Evolutionary conservation across 2,329 filamentous ascomycete genomes (phyloP), one percentile per base, ranked within the genome.

Genomic region (Eurotiales sp.): DNA sequence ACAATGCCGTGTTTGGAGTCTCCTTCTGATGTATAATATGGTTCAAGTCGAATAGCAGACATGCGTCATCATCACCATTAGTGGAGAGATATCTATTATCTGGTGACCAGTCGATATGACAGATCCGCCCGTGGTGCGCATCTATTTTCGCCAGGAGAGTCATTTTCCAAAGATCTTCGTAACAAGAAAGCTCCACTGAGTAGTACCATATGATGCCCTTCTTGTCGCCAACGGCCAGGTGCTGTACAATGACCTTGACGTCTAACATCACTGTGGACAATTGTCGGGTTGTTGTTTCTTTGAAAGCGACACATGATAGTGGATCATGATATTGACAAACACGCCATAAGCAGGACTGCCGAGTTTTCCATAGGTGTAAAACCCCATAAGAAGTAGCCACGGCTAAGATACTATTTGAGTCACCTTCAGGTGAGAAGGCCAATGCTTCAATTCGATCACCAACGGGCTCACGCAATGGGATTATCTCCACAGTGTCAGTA

Each of bases 11-110:
- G 25, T 8, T 37, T 15, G 15, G 10, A 22, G 23, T 39, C 22
- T 44, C 32, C n/a, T 41, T 17, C n/a, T 47, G 43, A 4, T 30
- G 29, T 41, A 27, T 51, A 44, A 46, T 56, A 41, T 81, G 78
- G 43, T 79, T 76, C 2, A 81, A 79, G 48, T 91, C 82, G 66
- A 95, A 96, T 2, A 97, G 77, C 59, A 85, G 87, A 63, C 92
- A 95, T 3, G 84, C 70, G 63, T 97, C 96, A 73, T 99, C 93
- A 64, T 99, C 97, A 21, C 88, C 90, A 6, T 93, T 91, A 4
- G 88, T 90, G 12, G 89, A 90, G 65, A 99, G 91, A 30, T 84
- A 78, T 3, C 78, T 77, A 3, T 90, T 90, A 61, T 88, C 83
- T 3, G 76, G 74, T 3, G 90, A 91, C 89, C 91, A 97, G 3